Percentiles rank a stretch among this genome's conserved stretches.
Evolutionary conservation across 352 stramenopile species (phyloP).

Genomic region (Phytophthora europaea): DNA sequence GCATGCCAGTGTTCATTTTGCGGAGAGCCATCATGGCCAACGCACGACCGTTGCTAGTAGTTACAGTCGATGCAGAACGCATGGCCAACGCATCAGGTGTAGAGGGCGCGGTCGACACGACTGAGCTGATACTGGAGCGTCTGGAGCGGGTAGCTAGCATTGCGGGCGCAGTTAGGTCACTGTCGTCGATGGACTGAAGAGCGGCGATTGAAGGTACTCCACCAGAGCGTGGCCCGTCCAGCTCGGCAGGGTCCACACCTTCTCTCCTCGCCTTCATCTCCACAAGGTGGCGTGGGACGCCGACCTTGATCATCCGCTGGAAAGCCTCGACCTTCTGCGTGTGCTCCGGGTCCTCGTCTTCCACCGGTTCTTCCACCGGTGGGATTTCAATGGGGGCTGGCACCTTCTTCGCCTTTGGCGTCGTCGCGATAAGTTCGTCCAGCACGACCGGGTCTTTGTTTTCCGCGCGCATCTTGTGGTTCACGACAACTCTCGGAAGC

Average conservation of each 20-base stretch:
- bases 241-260: slow-evolving; percentile 56
- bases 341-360: slow-evolving; percentile 48
- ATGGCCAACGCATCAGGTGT: slow-evolving; percentile 42
- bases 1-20: slow-evolving; percentile 66
- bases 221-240: slow-evolving; percentile 34
- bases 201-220: background rate
- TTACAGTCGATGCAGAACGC: slow-evolving; percentile 16
- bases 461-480: slow-evolving; percentile 78
- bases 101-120: slow-evolving; percentile 38
- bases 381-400: slow-evolving; percentile 46
- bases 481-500: slow-evolving; percentile 66
- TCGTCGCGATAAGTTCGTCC: slow-evolving; percentile 52
- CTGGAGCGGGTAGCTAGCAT: slow-evolving; percentile 33
- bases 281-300: slow-evolving; percentile 63
- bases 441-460: slow-evolving; percentile 67
- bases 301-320: slow-evolving; percentile 78
- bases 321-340: slow-evolving; percentile 63
- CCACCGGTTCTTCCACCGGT: slow-evolving; percentile 31
- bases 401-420: slow-evolving; percentile 44
- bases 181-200: slow-evolving; percentile 49
- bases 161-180: slow-evolving; percentile 6
- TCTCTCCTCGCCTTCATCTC: slow-evolving; percentile 72
- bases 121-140: slow-evolving; percentile 52
- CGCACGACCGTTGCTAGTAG: slow-evolving; percentile 21
- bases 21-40: slow-evolving; percentile 49